Evolutionary conservation across 139 green algal species (phyloP), one percentile per base, ranked within the genome.

Genomic region (Haematococcus sp.): DNA sequence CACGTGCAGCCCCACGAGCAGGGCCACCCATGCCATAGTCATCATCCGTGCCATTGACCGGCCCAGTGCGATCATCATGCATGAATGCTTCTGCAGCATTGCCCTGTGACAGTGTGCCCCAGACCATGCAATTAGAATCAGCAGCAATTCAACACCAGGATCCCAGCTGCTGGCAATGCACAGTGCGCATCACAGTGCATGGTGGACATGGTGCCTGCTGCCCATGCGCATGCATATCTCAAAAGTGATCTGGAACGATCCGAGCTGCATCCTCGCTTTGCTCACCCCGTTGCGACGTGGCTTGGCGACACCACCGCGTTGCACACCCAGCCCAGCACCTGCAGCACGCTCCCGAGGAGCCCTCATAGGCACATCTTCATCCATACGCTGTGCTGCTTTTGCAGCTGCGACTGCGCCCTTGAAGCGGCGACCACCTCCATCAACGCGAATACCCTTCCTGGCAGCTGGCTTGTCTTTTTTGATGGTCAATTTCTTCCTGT

Each of bases 381-480:
- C 58, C 58, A 34, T 49, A 7, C 58, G 58, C 25, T 17, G 58
- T 4, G 20, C 20, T n/a, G 11, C 15, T n/a, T 25, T 27, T 16
- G 52, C 20, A 4, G 52, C 52, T 4, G 58, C 4, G 20, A 34
- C 58, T 40, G 25, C 20, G 4, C 27, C 58, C 19, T 4, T 3
- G 58, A 4, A 17, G 4, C 28, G 58, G 4, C n/a, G 20, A 34
- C 4, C 34, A 5, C 25, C 58, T 33, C 58, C 58, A 27, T 65
- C 58, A 4, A 65, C 28, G 25, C 58, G 58, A 19, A 65, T 65
- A n/a, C 58, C 58, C 25, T 65, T 65, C 4, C n/a, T 34, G 16
- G 58, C 58, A 35, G 54, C 54, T 61, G 58, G 58, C 58, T 65
- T 65, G 27, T 33, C 58, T n/a, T 61, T 65, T n/a, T 65, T 65